A percentile compares a stretch with the other conserved stretches of the same genome.
These are phyloP conservation scores for Aspergillus piperis DNA, from an alignment of 2,329 filamentous ascomycete species.

Conservation along the genomic window DNA sequence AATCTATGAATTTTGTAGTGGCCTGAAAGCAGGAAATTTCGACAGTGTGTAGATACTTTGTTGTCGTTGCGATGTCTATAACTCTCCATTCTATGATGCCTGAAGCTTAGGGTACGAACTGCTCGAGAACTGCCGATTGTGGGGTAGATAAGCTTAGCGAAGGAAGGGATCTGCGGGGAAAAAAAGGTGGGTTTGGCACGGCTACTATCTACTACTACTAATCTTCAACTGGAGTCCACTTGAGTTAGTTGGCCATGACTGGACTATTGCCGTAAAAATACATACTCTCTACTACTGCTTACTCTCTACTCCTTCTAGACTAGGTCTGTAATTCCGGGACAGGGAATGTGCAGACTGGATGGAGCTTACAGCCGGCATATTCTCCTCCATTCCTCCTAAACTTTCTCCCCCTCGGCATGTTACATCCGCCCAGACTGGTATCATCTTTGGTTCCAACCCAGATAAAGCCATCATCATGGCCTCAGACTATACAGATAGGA, in stretches of 20 bases:
- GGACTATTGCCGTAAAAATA: too few relatives aligned
- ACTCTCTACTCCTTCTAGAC: too few relatives aligned
- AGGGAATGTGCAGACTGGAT: neutral
- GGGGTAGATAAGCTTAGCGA: neutral
- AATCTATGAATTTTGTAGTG: too few relatives aligned
- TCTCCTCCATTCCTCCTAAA: neutral
- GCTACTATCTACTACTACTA: neutral
- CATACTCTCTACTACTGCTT: too few relatives aligned
- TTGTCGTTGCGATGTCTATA: too few relatives aligned
- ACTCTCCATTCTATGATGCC: too few relatives aligned
- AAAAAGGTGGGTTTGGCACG: neutral
- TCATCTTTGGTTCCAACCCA: neutral
- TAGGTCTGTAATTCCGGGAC: too few relatives aligned
- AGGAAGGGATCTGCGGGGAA: neutral
- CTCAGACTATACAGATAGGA: neutral
- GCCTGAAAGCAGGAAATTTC: too few relatives aligned
- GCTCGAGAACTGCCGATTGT: neutral
- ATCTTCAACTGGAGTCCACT: too few relatives aligned
- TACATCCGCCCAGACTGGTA: neutral
- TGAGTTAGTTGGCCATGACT: too few relatives aligned
- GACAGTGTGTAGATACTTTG: too few relatives aligned
- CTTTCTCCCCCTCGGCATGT: neutral
- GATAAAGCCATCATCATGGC: neutral
- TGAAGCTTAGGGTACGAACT: neutral
- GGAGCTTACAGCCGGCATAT: neutral